A percentile compares a stretch with the other conserved stretches of the same genome.
Evolutionary conservation across 75 land plant species (phyloP).

Genomic region (Azolla pinnata): DNA sequence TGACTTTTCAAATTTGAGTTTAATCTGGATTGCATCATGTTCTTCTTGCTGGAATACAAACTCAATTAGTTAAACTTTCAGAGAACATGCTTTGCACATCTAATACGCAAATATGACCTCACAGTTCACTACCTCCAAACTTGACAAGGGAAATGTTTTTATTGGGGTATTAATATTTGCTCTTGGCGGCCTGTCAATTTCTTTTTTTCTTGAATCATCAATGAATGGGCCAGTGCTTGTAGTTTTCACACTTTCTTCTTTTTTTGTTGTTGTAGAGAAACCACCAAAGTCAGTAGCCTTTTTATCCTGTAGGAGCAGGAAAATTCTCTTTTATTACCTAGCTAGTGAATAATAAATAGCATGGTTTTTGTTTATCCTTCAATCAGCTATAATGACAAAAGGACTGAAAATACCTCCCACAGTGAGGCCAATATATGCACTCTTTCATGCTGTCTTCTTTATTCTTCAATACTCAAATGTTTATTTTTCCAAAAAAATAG

Average conservation of each 20-base stretch:
- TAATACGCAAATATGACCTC: too few species aligned
- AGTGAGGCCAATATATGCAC: too few species aligned
- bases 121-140: constrained; percentile 31
- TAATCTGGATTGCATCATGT: constrained; percentile 20
- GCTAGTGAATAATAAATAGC: too few species aligned
- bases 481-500: too few species aligned
- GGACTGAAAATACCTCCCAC: too few species aligned
- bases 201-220: constrained; percentile 1
- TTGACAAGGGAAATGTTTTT: constrained; percentile 11
- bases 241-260: constrained; percentile 9
- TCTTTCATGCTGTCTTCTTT: too few species aligned
- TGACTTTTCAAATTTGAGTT: constrained; percentile 26
- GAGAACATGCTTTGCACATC: too few species aligned
- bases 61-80: too few species aligned
- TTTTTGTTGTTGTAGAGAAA: constrained; percentile 13
- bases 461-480: too few species aligned
- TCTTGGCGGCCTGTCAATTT: background rate
- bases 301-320: constrained; percentile 14
- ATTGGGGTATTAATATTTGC: background rate
- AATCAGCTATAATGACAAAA: too few species aligned
- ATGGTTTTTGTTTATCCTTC: too few species aligned
- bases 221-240: background rate
- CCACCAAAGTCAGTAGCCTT: constrained; percentile 31
- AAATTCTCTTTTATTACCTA: background rate
- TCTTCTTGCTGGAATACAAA: constrained; percentile 28